A percentile compares a stretch with the other conserved stretches of the same genome.
phyloP scores from a whole-genome alignment of 2,329 filamentous ascomycete genomes.

The Fusarium secorum region DNA sequence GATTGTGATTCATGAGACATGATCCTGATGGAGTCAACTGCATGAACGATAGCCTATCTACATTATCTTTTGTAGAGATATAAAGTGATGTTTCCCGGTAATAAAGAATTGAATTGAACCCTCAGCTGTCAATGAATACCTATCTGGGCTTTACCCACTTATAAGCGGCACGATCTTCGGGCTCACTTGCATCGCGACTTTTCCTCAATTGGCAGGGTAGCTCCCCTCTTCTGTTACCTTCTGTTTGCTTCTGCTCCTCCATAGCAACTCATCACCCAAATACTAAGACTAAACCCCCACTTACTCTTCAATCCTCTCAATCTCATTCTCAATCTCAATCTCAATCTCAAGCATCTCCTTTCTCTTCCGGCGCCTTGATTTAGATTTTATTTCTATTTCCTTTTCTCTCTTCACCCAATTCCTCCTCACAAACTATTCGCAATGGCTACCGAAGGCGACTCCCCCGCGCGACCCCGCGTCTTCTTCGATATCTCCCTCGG shows the following conservation, averaged over 20 bases:
- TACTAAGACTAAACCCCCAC: slow-evolving; percentile 3
- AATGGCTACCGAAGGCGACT: slow-evolving; percentile 54
- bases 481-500: slow-evolving; percentile 94
- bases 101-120: neutral
- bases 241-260: slow-evolving; percentile 25
- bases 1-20: neutral
- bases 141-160: slow-evolving; percentile 30
- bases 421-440: slow-evolving; percentile 7
- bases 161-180: slow-evolving; percentile 34
- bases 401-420: neutral
- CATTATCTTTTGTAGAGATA: neutral
- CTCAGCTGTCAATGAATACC: neutral
- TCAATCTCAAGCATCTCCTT: neutral
- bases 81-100: neutral
- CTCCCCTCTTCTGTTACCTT: slow-evolving; percentile 38
- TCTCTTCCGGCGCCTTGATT: slow-evolving; percentile 4
- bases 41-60: neutral
- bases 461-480: slow-evolving; percentile 74
- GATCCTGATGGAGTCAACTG: neutral
- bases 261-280: neutral
- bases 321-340: neutral
- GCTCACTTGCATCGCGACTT: slow-evolving; percentile 37
- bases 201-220: slow-evolving; percentile 33
- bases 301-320: slow-evolving; percentile 3
- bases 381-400: neutral